Conservation (phyloP, 2,329 filamentous ascomycete genomes). For the Aspergillus floridensis region DNA sequence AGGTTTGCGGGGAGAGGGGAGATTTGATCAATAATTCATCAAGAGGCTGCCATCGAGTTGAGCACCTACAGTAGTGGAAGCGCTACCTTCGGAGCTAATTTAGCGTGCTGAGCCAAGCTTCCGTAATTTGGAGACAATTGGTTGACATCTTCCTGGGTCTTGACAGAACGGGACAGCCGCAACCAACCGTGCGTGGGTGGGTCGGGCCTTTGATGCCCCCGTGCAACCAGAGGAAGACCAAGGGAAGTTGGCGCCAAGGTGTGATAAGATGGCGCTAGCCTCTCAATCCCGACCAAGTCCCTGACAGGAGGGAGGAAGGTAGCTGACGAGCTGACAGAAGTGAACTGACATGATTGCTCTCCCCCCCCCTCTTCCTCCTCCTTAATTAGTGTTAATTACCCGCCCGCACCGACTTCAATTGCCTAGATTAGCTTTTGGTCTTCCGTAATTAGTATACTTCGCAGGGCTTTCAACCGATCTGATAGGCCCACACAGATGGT, state of each 20-base stretch:
- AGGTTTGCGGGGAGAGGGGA: slow-evolving; percentile 11
- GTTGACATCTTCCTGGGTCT: slow-evolving; percentile 10
- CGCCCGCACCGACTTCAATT: slow-evolving; percentile 7
- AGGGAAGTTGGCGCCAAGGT: slow-evolving; percentile 10
- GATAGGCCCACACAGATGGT: not conserved
- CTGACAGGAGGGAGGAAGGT: not conserved
- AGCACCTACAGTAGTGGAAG: slow-evolving; percentile 14
- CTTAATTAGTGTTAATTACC: slow-evolving; percentile 20
- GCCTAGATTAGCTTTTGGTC: not conserved
- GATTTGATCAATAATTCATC: not conserved
- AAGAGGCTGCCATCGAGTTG: not conserved
- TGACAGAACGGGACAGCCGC: slow-evolving; percentile 23
- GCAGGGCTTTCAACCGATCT: not conserved
- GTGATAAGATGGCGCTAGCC: slow-evolving; percentile 14
- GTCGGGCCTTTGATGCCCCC: slow-evolving; percentile 3
- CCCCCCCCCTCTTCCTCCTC: not conserved
- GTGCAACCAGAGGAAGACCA: slow-evolving; percentile 1
- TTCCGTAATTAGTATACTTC: slow-evolving; percentile 14
- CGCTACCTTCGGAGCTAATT: slow-evolving; percentile 11
- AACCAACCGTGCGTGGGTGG: slow-evolving; percentile 21
- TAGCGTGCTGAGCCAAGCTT: slow-evolving; percentile 27
- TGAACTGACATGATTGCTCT: too few relatives aligned
- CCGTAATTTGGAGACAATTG: slow-evolving; percentile 16
- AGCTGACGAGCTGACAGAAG: not conserved
- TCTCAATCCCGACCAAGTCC: slow-evolving; percentile 1